Evolutionary conservation across 331 rosid genomes (phyloP).

Genomic region (Cydonia oblonga): DNA sequence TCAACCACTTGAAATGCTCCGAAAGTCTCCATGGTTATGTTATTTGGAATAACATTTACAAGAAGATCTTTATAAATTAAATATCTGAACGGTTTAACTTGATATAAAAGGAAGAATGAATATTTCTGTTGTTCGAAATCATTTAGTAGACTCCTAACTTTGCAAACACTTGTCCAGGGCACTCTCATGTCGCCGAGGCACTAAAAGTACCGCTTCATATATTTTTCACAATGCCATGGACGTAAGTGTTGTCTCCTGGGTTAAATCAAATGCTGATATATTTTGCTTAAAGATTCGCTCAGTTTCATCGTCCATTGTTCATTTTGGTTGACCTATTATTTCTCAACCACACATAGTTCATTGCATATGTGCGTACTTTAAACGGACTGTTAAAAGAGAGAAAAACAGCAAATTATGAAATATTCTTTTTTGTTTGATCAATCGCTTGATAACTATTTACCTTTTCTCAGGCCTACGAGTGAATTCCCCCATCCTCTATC

Average conservation of each 20-base stretch:
- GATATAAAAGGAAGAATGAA: background rate
- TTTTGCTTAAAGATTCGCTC: background rate
- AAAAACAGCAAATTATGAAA: too few relatives aligned
- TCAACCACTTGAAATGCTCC: background rate
- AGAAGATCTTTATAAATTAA: too few relatives aligned
- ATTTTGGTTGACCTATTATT: background rate
- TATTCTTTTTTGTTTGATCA: background rate
- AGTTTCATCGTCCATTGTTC: background rate
- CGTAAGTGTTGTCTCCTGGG: slow-evolving; percentile 64
- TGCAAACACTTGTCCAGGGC: slow-evolving; percentile 51
- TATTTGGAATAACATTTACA: background rate
- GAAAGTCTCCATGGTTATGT: background rate
- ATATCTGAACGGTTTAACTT: too few relatives aligned
- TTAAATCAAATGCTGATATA: slow-evolving; percentile 12
- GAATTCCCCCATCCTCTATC: slow-evolving; percentile 93
- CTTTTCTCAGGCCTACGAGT: slow-evolving; percentile 70
- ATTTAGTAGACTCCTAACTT: slow-evolving; percentile 15
- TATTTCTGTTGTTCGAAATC: background rate
- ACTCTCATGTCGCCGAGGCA: slow-evolving; percentile 77
- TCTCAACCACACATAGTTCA: background rate
- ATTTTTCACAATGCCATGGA: slow-evolving; percentile 97
- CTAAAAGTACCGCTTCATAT: slow-evolving; percentile 68
- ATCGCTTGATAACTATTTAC: slow-evolving; percentile 4
- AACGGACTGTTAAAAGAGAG: too few relatives aligned
- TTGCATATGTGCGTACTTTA: background rate